Evolutionary conservation across 2,329 filamentous ascomycete genomes (phyloP), one percentile per base, ranked within the genome.

Genomic region (Teratosphaeria destructans): DNA sequence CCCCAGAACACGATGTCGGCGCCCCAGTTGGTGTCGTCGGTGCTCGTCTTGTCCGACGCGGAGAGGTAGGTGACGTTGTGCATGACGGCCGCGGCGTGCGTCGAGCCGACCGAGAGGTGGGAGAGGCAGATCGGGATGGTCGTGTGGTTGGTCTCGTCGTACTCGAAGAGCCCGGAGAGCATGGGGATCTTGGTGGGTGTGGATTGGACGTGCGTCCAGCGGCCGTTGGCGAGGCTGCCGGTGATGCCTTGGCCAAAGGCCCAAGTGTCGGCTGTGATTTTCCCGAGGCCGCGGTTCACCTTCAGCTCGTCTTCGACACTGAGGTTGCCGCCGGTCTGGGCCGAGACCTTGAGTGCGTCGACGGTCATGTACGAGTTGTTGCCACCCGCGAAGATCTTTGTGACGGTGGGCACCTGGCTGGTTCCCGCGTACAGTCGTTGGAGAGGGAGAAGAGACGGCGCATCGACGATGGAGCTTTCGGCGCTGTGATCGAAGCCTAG

Each of bases 1-100:
- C 94, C 94, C 90, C 92, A 99, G 79, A 90, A 95, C 1, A 97
- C 73, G 34, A 92, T 86, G 71, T 97, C 94, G 4, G 88, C 85
- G 55, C 94, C 94, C 84, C 86, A 96, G 71, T 94, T 92, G 1
- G 86, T 90, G 68, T 91, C 88, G 64, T 89, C 87, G 1, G 81
- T 80, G 16, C 73, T 66, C 67, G 62, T 74, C 58, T 71, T 75
- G 62, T 67, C 72, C 2, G 80, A 76, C 1, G 85, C 81, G 16
- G 79, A 76, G 35, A 66, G 64, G 60, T 71, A 70, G 5, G 91
- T 80, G 34, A 88, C 82, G 70, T 96, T 96, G 69, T 85, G 82
- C 84, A 97, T 86, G 10, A 94, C 81, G 1, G 90, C 93, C 0
- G 89, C 84, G 35, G 85, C 86, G 73, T 99, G 94, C 0, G 88